Evolutionary conservation across 78 protist genomes (phyloP).

Genomic region (Mastigamoeba balamuthi): DNA sequence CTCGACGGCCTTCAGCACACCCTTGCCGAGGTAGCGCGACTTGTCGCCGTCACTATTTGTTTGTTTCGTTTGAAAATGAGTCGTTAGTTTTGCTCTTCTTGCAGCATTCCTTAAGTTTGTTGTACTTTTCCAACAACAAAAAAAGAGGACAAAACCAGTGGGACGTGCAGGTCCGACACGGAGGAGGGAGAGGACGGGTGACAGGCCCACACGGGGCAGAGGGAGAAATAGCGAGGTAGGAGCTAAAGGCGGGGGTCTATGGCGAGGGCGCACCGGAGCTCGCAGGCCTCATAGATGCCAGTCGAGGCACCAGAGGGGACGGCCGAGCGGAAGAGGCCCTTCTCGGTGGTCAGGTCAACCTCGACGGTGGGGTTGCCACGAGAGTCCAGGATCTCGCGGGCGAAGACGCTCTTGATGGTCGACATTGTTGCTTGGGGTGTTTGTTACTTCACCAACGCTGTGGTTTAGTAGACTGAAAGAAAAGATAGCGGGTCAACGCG

Average conservation of each 20-base stretch:
- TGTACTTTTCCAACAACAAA: no score
- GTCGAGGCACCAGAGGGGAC: conserved; percentile 99
- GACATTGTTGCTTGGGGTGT: not conserved
- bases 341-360: conserved; percentile 61
- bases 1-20: conserved; percentile 50
- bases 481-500: not conserved
- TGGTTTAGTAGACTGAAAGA: no score
- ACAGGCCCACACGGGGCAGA: no score
- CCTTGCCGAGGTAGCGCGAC: conserved; percentile 90
- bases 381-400: conserved; percentile 88
- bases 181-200: no score
- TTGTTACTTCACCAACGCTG: not conserved
- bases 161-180: no score
- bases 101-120: no score
- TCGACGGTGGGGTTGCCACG: conserved; percentile 96
- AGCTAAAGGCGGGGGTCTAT: no score
- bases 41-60: conserved; percentile 77
- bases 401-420: conserved; percentile 29
- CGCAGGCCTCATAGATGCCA: conserved; percentile 97
- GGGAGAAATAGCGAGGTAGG: no score
- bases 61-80: no score
- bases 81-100: no score
- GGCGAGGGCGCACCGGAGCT: no score
- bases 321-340: conserved; percentile 84
- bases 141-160: no score